Evolutionary conservation across 1,284 basidiomycete genomes (phyloP).

Genomic region (Peniophora sp.): DNA sequence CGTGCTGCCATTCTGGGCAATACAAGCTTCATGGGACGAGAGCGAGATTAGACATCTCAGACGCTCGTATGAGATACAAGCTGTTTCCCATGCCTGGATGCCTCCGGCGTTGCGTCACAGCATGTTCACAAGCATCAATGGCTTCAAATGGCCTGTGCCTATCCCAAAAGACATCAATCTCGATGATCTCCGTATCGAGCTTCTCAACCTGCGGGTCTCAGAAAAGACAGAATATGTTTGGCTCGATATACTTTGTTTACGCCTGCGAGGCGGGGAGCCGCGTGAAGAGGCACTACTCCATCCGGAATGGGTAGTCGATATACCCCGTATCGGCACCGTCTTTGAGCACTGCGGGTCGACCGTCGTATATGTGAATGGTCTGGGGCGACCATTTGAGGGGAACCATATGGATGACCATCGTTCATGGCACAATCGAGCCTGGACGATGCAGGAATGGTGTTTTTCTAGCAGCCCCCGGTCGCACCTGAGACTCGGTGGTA

Average conservation of each 20-base stretch:
- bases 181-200: slow-evolving; percentile 1
- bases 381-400: neutral
- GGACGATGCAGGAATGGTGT: neutral
- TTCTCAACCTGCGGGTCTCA: slow-evolving; percentile 3
- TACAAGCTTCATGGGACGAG: no score
- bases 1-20: neutral
- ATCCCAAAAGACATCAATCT: neutral
- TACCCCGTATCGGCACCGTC: neutral
- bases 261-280: neutral
- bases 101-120: neutral
- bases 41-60: no score
- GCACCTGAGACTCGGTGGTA: neutral
- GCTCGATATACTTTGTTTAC: slow-evolving; percentile 1
- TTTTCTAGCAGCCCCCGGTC: neutral
- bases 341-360: neutral
- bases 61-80: neutral
- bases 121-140: neutral
- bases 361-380: neutral
- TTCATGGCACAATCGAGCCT: neutral
- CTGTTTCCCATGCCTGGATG: slow-evolving; percentile 1
- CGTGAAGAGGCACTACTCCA: neutral
- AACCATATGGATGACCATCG: neutral
- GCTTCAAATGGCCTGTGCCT: slow-evolving; percentile 1
- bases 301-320: neutral
- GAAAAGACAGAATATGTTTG: neutral